A percentile compares a stretch with the other conserved stretches of the same genome.
These are phyloP conservation scores for Aspergillus wentii DNA, from an alignment of 495 filamentous ascomycete species.

Conservation along the genomic window DNA sequence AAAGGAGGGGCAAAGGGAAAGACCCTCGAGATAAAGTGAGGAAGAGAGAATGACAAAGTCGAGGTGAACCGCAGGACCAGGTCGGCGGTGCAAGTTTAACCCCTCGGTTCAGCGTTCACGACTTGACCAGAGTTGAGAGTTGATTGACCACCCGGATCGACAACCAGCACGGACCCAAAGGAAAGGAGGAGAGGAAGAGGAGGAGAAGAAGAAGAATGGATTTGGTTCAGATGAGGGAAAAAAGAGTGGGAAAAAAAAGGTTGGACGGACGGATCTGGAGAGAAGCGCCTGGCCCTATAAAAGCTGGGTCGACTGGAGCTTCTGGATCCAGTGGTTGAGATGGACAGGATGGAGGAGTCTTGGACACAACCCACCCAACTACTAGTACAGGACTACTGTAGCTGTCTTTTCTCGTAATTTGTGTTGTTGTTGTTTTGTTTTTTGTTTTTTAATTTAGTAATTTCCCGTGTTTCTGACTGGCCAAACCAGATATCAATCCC, in stretches of 20 bases:
- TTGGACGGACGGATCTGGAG: constrained; percentile 28
- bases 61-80: constrained; percentile 26
- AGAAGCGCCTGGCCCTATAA: constrained; percentile 19
- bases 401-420: too few species aligned
- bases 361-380: too few species aligned
- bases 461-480: too few species aligned
- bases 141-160: constrained; percentile 35
- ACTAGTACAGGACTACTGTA: too few species aligned
- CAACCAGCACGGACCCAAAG: constrained; percentile 36
- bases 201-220: too few species aligned
- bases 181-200: too few species aligned
- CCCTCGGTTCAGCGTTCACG: constrained; percentile 25
- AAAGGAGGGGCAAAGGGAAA: too few species aligned
- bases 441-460: constrained; percentile 1
- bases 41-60: constrained; percentile 26
- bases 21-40: too few species aligned
- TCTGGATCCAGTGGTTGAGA: constrained; percentile 28
- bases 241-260: too few species aligned
- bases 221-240: too few species aligned
- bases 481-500: too few species aligned
- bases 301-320: constrained; percentile 15
- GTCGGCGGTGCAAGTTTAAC: constrained; percentile 27
- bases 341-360: constrained; percentile 13
- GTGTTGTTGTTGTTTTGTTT: constrained; percentile 2
- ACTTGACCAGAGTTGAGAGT: constrained; percentile 19